Percentiles rank a stretch among this genome's conserved stretches.
Conservation (phyloP, 2,329 filamentous ascomycete species). For the Ophiostoma angusticollis region DNA sequence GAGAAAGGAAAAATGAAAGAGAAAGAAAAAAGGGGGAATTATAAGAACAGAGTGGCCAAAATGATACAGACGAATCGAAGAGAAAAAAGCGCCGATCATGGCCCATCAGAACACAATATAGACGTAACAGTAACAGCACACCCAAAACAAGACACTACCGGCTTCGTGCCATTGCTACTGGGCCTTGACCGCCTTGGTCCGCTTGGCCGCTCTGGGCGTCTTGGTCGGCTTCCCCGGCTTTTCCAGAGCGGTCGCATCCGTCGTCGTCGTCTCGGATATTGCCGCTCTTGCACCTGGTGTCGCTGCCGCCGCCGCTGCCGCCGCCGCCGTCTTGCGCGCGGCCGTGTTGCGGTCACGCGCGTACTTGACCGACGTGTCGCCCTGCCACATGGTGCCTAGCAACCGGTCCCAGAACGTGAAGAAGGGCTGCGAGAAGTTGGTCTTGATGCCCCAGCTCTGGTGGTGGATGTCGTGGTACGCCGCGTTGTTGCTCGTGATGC, state of each 20-base stretch:
- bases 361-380: slow-evolving; percentile 37
- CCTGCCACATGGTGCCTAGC: slow-evolving; percentile 72
- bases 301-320: not conserved
- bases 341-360: slow-evolving; percentile 29
- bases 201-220: not conserved
- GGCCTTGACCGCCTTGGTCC: slow-evolving; percentile 3
- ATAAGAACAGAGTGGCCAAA: no score
- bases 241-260: not conserved
- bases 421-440: slow-evolving; percentile 80
- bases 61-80: not conserved
- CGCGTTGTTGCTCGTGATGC: slow-evolving; percentile 87
- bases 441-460: slow-evolving; percentile 98
- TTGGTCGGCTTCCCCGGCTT: not conserved
- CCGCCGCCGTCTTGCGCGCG: slow-evolving; percentile 22
- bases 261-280: not conserved
- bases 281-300: not conserved
- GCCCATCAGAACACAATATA: no score
- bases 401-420: slow-evolving; percentile 91
- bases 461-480: slow-evolving; percentile 97
- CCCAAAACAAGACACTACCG: not conserved
- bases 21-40: not conserved
- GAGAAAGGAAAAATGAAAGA: not conserved
- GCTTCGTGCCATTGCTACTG: not conserved
- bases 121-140: no score
- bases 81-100: not conserved